Conservation (phyloP, 2,329 filamentous ascomycete genomes). For the Zymoseptoria crescenta region DNA sequence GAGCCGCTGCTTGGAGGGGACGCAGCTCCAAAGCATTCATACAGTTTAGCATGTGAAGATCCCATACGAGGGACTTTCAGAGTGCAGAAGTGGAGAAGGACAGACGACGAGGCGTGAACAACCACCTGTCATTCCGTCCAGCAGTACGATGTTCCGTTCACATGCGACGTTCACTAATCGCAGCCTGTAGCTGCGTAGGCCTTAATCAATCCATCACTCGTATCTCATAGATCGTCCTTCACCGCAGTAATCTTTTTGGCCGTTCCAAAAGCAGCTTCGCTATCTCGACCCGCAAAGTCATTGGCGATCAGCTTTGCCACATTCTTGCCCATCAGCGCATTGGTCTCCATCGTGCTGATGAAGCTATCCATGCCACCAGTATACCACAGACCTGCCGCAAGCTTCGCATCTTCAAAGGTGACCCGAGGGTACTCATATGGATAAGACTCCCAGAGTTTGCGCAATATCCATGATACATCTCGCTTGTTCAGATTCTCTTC, state of each 20-base stretch:
- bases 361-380: conserved; percentile 75
- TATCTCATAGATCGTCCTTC: not conserved
- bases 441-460: conserved; percentile 75
- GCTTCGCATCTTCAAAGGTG: conserved; percentile 72
- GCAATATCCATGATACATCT: conserved; percentile 66
- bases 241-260: not conserved
- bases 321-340: conserved; percentile 81
- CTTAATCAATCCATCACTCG: not conserved
- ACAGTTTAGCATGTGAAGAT: not conserved
- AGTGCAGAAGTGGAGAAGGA: not conserved
- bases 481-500: conserved; percentile 28
- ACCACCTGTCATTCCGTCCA: not conserved
- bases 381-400: conserved; percentile 62
- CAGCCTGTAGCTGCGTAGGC: not conserved
- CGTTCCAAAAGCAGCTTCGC: not conserved
- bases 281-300: conserved; percentile 1
- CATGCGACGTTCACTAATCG: not conserved
- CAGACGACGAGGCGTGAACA: not conserved
- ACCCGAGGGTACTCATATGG: conserved; percentile 76
- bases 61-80: not conserved
- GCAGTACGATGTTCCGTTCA: not conserved
- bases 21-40: not conserved
- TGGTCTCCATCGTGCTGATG: conserved; percentile 97
- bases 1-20: not conserved
- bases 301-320: conserved; percentile 65